Base-by-base conservation (phyloP, 176 grass and related monocot genomes). In the Phragmites australis region DNA sequence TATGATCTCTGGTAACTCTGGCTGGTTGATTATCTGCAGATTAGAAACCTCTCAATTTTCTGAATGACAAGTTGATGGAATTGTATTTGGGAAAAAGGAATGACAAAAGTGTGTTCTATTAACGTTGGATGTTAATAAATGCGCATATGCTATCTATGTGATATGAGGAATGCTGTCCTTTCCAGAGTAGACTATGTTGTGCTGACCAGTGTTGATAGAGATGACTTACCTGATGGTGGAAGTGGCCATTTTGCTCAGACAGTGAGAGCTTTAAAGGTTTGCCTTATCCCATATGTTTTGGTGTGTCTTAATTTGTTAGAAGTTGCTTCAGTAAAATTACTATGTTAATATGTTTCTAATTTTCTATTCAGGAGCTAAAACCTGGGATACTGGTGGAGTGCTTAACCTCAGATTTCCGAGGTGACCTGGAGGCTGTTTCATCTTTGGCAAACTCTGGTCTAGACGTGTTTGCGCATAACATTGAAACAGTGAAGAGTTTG, bases 391-490 rank as follows among this genome's bases (percentile, higher is more conserved):
- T 97, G 61, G 92, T 97, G 32, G 92, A 97, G 46, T 94, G 90
- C 43, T 53, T 94, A 76, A 92, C 92, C 25, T 97, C 94, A 59
- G 94, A 97, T 87, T 97, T 97, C 39, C 84, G 89, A 89, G 92
- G 92, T 70, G 92, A 97, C 55, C 70, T 94, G 66, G 87, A 90
- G 74, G 88, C 88, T 0, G 77, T 94, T 12, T 92, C 87, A 2
- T 78, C 82, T 72, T 82, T 97, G 51, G 80, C 83, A 82, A 84
- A 87, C 79, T 97, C 94, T 9, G 92, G 90, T 21, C 80, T 97
- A 43, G 92, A 97, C 85, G 92, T 97, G 32, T 97, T 87, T 81
- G 89, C 94, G 1, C 94, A 97, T 73, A 94, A 97, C 65, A 94
- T 97, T 75, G 94, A 97, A 86, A 97, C 94, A 0, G 92, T 97